These are phyloP conservation scores for Rhizopogon rudus DNA, from an alignment of 768 basidiomycete genomes.

Conservation along the genomic window DNA sequence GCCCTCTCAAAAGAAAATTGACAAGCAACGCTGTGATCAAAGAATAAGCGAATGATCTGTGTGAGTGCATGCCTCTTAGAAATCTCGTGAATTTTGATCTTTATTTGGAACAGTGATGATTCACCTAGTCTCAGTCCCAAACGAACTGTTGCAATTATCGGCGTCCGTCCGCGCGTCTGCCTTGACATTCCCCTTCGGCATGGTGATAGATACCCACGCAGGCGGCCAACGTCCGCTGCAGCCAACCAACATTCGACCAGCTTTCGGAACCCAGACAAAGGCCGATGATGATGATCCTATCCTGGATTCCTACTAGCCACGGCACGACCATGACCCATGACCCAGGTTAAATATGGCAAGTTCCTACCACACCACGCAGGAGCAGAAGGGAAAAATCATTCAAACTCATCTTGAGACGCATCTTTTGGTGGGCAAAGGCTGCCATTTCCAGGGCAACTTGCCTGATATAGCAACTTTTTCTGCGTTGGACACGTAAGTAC, in stretches of 20 bases:
- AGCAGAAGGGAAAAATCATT: background rate
- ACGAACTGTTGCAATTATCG: no score
- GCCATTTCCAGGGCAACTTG: background rate
- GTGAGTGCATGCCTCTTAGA: background rate
- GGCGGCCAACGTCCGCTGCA: no score
- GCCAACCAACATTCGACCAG: no score
- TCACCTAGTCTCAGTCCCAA: background rate
- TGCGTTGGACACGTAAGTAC: background rate
- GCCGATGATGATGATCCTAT: no score
- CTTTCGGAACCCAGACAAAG: no score
- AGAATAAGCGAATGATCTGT: background rate
- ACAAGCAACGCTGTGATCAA: no score
- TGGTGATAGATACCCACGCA: no score
- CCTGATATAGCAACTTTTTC: background rate
- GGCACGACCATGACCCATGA: no score
- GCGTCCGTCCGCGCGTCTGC: no score
- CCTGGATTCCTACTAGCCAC: no score
- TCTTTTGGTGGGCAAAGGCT: background rate
- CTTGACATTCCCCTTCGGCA: no score
- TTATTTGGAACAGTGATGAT: conserved; percentile 6
- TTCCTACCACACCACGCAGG: background rate
- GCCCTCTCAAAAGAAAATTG: background rate
- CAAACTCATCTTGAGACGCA: background rate
- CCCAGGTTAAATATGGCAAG: no score
- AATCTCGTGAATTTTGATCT: conserved; percentile 8